Conservation (phyloP, 1,284 basidiomycete species). For the Cutaneotrichosporon spelunceum region DNA sequence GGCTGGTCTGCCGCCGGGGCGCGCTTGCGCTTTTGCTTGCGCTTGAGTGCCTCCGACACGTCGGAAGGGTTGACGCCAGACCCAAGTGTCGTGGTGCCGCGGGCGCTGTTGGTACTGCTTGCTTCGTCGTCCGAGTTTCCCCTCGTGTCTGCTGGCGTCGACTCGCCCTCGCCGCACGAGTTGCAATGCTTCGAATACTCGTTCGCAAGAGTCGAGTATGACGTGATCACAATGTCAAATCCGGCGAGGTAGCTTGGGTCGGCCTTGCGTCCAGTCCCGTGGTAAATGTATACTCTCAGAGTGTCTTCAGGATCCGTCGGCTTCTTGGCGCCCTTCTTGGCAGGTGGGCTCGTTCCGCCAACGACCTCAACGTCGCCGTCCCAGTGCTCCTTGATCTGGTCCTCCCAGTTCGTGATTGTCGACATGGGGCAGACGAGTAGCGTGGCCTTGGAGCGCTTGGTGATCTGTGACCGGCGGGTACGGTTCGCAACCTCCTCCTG, state of each 20-base stretch:
- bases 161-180: constrained; percentile 55
- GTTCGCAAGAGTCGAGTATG: constrained; percentile 89
- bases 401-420: constrained; percentile 98
- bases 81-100: constrained; percentile 38
- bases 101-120: constrained; percentile 1
- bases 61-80: constrained; percentile 62
- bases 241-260: constrained; percentile 82
- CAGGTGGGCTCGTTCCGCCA: constrained; percentile 55
- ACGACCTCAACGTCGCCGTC: constrained; percentile 73
- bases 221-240: constrained; percentile 96
- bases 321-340: constrained; percentile 30
- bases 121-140: constrained; percentile 45
- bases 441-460: constrained; percentile 78
- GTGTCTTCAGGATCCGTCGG: constrained; percentile 32
- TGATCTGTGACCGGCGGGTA: constrained; percentile 67
- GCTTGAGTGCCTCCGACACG: constrained; percentile 54
- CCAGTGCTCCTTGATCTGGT: constrained; percentile 96
- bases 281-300: constrained; percentile 88
- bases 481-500: constrained; percentile 39
- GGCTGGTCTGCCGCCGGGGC: constrained; percentile 57
- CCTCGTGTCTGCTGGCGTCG: constrained; percentile 38
- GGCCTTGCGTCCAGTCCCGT: constrained; percentile 81
- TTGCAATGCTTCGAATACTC: constrained; percentile 88
- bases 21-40: constrained; percentile 52
- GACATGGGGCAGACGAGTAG: constrained; percentile 96